Evolutionary conservation across 2,329 filamentous ascomycete species (phyloP).

Genomic region (Aspergillus sp.): DNA sequence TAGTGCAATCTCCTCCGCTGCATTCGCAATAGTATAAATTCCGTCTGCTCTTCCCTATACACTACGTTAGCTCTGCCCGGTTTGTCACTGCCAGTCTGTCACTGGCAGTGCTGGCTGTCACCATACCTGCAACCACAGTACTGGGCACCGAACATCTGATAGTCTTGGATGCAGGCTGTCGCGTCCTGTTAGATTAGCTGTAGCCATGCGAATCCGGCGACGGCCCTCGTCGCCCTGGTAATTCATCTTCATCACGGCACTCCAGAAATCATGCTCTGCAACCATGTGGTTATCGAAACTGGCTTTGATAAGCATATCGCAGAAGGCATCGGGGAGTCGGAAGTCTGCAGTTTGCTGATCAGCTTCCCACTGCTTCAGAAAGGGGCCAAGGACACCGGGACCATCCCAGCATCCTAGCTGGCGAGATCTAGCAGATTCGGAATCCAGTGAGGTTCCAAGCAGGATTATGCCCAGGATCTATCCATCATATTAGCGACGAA

Average conservation of each 20-base stretch:
- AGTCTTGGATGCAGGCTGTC: background rate
- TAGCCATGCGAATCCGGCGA: background rate
- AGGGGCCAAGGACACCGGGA: background rate
- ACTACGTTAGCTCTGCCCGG: no score
- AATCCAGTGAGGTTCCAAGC: background rate
- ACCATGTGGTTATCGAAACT: background rate
- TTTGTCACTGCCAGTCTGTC: background rate
- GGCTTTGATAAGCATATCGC: background rate
- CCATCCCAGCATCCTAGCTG: background rate
- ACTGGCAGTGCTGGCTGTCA: no score
- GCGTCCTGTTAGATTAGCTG: background rate
- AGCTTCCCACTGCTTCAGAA: background rate
- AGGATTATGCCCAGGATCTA: background rate
- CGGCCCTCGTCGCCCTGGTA: background rate
- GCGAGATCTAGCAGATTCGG: background rate
- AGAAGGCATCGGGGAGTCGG: background rate
- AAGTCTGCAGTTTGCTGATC: background rate
- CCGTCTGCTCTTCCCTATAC: background rate
- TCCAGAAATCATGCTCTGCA: background rate
- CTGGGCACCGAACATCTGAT: background rate
- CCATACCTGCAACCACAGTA: background rate
- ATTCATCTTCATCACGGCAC: background rate
- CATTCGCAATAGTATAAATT: background rate
- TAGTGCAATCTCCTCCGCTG: background rate
- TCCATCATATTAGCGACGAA: background rate